These are phyloP conservation scores for Tothia fuscella DNA, from an alignment of 2,329 filamentous ascomycete species.

Conservation along the genomic window DNA sequence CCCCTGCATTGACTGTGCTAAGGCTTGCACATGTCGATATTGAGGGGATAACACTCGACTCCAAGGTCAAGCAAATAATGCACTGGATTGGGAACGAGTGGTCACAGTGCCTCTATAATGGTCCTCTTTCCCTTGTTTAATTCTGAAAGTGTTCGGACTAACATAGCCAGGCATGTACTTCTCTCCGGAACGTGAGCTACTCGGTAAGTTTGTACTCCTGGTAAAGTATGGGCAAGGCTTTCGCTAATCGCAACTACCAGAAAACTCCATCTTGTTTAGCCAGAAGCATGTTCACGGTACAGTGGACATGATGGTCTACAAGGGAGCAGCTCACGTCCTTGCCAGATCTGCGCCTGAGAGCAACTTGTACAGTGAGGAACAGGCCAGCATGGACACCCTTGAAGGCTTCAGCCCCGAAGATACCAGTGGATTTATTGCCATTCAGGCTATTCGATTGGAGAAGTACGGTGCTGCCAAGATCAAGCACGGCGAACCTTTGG, in stretches of 20 bases:
- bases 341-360: conserved; percentile 50
- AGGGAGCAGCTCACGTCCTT: conserved; percentile 51
- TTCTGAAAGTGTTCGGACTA: too few relatives aligned
- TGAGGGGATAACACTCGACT: conserved; percentile 56
- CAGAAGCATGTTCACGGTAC: conserved; percentile 42
- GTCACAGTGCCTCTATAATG: not conserved
- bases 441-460: conserved; percentile 11
- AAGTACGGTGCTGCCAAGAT: too few relatives aligned
- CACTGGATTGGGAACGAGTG: conserved; percentile 31
- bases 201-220: too few relatives aligned
- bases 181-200: conserved; percentile 57
- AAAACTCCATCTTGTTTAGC: conserved; percentile 35
- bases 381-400: conserved; percentile 59
- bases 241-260: not conserved
- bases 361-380: conserved; percentile 56
- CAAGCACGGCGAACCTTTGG: too few relatives aligned
- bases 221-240: too few relatives aligned
- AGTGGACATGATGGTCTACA: conserved; percentile 53
- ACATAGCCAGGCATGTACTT: conserved; percentile 49
- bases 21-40: conserved; percentile 48
- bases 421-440: conserved; percentile 30
- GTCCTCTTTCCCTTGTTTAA: conserved; percentile 8
- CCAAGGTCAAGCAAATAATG: conserved; percentile 45
- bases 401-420: conserved; percentile 55
- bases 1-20: conserved; percentile 33